These are phyloP conservation scores for Yarrowia bubula DNA, from an alignment of 805 yeast genomes.

Conservation along the genomic window DNA sequence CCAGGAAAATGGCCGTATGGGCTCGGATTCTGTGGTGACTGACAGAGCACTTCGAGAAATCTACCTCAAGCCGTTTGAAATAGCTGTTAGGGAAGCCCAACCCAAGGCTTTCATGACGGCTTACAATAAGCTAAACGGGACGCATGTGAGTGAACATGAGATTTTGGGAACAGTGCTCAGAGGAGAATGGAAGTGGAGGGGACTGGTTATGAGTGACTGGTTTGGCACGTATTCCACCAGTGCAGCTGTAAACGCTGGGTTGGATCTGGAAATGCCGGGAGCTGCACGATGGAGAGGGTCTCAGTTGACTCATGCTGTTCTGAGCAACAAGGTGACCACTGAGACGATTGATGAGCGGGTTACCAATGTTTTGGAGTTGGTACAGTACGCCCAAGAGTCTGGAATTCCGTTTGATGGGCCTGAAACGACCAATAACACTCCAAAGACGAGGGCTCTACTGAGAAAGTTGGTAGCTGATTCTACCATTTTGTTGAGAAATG, in stretches of 20 bases:
- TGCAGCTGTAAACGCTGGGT: constrained; percentile 52
- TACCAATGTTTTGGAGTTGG: constrained; percentile 47
- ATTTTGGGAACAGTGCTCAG: constrained; percentile 36
- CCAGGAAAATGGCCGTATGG: constrained; percentile 54
- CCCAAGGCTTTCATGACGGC: constrained; percentile 62
- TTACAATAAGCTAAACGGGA: constrained; percentile 63
- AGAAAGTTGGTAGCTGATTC: constrained; percentile 52
- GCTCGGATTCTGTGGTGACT: constrained; percentile 50
- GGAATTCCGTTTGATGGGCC: constrained; percentile 47
- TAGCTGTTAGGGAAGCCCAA: constrained; percentile 52
- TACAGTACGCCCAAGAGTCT: constrained; percentile 45
- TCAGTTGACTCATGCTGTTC: constrained; percentile 46
- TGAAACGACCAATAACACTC: constrained; percentile 46
- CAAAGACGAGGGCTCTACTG: constrained; percentile 46
- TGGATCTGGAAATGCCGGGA: constrained; percentile 70
- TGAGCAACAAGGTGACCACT: constrained; percentile 43
- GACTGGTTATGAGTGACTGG: constrained; percentile 9
- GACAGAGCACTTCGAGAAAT: constrained; percentile 65
- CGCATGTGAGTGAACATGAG: constrained; percentile 51
- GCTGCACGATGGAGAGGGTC: constrained; percentile 49
- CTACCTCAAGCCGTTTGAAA: constrained; percentile 61
- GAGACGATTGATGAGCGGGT: constrained; percentile 50
- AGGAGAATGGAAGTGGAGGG: constrained; percentile 9
- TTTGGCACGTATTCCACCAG: constrained; percentile 39
- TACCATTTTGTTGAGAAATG: constrained; percentile 58